These are phyloP conservation scores for Soucietia sequanensis DNA, from an alignment of 805 yeast genomes.

Conservation along the genomic window DNA sequence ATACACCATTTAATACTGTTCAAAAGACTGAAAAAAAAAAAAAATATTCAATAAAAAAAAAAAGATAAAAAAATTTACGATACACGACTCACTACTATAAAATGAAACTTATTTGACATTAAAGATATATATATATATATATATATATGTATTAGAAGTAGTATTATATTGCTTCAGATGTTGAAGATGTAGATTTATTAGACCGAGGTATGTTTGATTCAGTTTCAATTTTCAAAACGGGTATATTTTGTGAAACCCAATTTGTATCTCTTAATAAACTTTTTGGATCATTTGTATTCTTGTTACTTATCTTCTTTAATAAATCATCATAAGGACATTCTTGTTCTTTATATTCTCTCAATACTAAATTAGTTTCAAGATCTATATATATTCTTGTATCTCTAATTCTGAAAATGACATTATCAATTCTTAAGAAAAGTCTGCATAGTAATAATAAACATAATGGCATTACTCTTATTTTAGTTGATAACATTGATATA, in stretches of 20 bases:
- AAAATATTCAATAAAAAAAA: no score
- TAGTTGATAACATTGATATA: slow-evolving; percentile 69
- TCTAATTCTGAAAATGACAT: slow-evolving; percentile 77
- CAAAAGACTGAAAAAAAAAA: no score
- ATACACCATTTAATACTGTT: no score
- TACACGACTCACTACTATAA: no score
- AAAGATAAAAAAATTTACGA: no score
- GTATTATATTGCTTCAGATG: no score
- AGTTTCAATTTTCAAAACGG: slow-evolving; percentile 26
- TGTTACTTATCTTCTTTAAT: slow-evolving; percentile 21
- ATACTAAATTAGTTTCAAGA: slow-evolving; percentile 56
- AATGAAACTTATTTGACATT: no score
- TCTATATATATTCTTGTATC: slow-evolving; percentile 87
- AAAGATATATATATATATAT: no score
- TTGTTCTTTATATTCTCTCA: slow-evolving; percentile 76
- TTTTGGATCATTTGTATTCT: slow-evolving; percentile 35
- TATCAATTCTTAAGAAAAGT: slow-evolving; percentile 84
- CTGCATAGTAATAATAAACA: slow-evolving; percentile 73
- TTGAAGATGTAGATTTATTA: no score
- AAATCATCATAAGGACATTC: slow-evolving; percentile 35
- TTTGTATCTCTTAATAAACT: slow-evolving; percentile 65
- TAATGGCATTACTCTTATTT: slow-evolving; percentile 85
- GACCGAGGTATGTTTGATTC: slow-evolving; percentile 3
- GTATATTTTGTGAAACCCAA: slow-evolving; percentile 66
- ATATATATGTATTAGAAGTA: no score